Conservation (phyloP, 352 stramenopile genomes). For the Phytopythium chamaehyphon region DNA sequence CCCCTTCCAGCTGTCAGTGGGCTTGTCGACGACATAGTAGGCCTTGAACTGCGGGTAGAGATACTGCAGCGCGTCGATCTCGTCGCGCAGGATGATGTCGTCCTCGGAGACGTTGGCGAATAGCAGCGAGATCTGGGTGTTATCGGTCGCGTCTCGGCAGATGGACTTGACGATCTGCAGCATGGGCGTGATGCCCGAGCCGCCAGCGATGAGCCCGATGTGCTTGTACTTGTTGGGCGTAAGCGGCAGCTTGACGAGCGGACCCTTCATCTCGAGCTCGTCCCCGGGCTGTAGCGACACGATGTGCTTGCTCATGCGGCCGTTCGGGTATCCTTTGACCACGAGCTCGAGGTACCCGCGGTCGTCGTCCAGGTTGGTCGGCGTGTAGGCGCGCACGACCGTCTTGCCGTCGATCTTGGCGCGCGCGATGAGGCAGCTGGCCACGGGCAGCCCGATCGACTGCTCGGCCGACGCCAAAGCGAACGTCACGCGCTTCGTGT, state of each 20-base stretch:
- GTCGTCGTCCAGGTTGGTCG: slow-evolving; percentile 80
- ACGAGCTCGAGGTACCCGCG: slow-evolving; percentile 84
- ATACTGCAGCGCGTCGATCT: slow-evolving; percentile 80
- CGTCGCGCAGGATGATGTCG: slow-evolving; percentile 88
- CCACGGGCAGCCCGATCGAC: slow-evolving; percentile 58
- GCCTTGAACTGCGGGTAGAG: slow-evolving; percentile 80
- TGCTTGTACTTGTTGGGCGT: slow-evolving; percentile 86
- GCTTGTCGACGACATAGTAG: slow-evolving; percentile 69
- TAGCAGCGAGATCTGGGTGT: slow-evolving; percentile 81
- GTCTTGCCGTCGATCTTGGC: slow-evolving; percentile 72
- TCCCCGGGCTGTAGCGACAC: slow-evolving; percentile 81
- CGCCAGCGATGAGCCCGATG: slow-evolving; percentile 87
- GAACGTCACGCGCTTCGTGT: slow-evolving; percentile 80
- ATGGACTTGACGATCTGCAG: slow-evolving; percentile 84
- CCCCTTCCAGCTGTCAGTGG: slow-evolving; percentile 57
- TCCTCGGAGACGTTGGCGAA: slow-evolving; percentile 84
- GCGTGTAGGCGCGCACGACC: slow-evolving; percentile 86
- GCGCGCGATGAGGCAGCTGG: slow-evolving; percentile 61
- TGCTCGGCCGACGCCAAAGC: slow-evolving; percentile 50
- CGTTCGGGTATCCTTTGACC: slow-evolving; percentile 88
- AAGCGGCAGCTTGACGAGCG: slow-evolving; percentile 86
- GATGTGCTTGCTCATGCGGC: slow-evolving; percentile 86
- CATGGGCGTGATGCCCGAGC: slow-evolving; percentile 90
- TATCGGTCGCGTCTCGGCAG: slow-evolving; percentile 77
- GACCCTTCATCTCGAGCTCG: slow-evolving; percentile 88